These are phyloP conservation scores for Pichia phayaonensis DNA, from an alignment of 805 yeast species.

Conservation along the genomic window DNA sequence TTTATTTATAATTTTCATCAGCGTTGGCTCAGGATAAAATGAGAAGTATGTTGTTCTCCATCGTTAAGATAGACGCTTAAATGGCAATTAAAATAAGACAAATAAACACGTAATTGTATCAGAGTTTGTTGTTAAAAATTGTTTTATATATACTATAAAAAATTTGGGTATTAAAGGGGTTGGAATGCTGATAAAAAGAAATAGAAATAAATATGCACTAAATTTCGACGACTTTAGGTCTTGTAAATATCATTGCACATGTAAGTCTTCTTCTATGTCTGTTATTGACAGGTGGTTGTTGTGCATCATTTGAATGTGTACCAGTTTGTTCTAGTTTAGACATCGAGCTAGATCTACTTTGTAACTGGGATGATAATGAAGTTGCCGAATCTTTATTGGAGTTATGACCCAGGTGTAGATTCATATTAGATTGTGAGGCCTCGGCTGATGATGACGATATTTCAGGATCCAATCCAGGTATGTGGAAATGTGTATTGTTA, in stretches of 20 bases:
- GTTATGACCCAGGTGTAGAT: not conserved
- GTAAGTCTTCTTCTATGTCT: slow-evolving; percentile 39
- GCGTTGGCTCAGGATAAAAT: no score
- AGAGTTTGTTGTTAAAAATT: no score
- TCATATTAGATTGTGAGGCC: not conserved
- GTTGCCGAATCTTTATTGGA: not conserved
- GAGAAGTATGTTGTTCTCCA: no score
- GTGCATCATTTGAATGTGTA: not conserved
- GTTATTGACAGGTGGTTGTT: not conserved
- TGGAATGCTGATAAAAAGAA: no score
- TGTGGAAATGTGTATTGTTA: not conserved
- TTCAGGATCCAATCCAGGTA: slow-evolving; percentile 5
- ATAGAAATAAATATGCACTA: not conserved
- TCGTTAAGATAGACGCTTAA: no score
- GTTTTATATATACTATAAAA: no score
- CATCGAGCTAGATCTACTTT: slow-evolving; percentile 1
- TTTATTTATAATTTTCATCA: no score
- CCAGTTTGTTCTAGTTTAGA: not conserved
- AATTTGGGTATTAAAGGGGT: no score
- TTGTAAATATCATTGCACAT: slow-evolving; percentile 38
- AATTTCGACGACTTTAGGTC: slow-evolving; percentile 29
- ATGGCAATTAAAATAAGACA: no score
- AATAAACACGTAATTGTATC: no score
- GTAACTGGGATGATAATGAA: not conserved
- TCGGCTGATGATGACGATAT: not conserved